A percentile compares a stretch with the other conserved stretches of the same genome.
These are phyloP conservation scores for Parascedosporium putredinis DNA, from an alignment of 2,329 filamentous ascomycete species.

Conservation along the genomic window DNA sequence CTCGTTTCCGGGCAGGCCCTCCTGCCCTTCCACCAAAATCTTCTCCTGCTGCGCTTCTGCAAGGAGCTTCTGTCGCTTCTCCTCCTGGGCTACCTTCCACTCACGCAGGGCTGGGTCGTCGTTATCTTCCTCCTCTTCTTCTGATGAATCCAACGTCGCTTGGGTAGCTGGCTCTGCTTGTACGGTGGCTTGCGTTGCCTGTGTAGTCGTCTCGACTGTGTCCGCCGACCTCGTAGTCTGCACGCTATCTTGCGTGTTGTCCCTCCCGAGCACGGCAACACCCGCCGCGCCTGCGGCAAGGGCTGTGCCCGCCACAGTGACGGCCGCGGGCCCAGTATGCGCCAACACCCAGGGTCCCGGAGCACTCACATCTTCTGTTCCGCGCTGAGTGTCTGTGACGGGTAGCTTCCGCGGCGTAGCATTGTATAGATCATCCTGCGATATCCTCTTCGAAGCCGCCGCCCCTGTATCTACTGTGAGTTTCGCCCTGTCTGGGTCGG, in stretches of 20 bases:
- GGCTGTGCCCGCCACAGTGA: background rate
- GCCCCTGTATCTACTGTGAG: conserved; percentile 5
- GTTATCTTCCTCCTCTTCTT: conserved; percentile 9
- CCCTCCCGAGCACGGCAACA: background rate
- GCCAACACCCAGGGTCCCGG: background rate
- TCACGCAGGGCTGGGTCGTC: conserved; percentile 23
- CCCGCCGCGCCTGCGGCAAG: background rate
- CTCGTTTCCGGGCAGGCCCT: conserved; percentile 15
- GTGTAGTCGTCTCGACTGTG: conserved; percentile 5
- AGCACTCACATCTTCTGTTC: background rate
- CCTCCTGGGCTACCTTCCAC: conserved; percentile 31
- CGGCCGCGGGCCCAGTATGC: background rate
- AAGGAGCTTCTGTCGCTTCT: conserved; percentile 32
- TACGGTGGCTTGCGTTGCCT: conserved; percentile 7
- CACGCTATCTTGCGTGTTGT: conserved; percentile 1
- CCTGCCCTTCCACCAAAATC: conserved; percentile 30
- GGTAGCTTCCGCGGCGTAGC: conserved; percentile 17
- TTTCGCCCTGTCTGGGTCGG: background rate
- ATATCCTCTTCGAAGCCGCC: conserved; percentile 9
- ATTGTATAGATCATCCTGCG: conserved; percentile 24
- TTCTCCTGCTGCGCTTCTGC: conserved; percentile 41
- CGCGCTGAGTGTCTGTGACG: background rate
- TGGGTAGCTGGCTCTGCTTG: too few species aligned
- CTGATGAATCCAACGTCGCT: too few species aligned
- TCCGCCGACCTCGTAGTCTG: conserved; percentile 7